phyloP scores from a whole-genome alignment of 768 basidiomycete genomes.

The Exidia glandulosa region DNA sequence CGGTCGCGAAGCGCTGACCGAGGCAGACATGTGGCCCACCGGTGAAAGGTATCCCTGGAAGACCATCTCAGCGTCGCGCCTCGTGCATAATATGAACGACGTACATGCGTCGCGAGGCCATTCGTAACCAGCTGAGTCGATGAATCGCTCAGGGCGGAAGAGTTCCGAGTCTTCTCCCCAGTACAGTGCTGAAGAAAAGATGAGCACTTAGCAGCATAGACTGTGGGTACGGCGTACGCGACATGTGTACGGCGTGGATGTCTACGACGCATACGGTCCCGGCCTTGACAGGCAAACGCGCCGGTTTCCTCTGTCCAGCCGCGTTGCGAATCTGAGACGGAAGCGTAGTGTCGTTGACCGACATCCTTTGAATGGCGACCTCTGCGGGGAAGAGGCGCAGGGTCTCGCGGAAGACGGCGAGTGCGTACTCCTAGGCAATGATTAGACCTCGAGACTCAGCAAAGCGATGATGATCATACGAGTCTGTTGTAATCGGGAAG shows the following conservation, averaged over 20 bases:
- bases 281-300: conserved; percentile 24
- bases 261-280: conserved; percentile 30
- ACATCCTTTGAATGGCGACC: conserved; percentile 25
- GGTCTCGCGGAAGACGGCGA: conserved; percentile 34
- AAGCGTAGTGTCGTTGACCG: conserved; percentile 24
- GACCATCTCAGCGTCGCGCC: background rate
- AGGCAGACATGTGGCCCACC: conserved; percentile 36
- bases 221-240: conserved; percentile 29
- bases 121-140: conserved; percentile 36
- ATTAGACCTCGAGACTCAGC: background rate
- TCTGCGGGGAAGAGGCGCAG: conserved; percentile 32
- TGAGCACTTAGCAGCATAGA: background rate
- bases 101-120: conserved; percentile 44
- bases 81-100: conserved; percentile 5
- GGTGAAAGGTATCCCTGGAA: conserved; percentile 33
- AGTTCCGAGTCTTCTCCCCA: conserved; percentile 36
- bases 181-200: conserved; percentile 25
- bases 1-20: conserved; percentile 36
- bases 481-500: conserved; percentile 20
- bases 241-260: conserved; percentile 32
- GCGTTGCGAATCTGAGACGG: conserved; percentile 17
- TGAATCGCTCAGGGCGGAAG: conserved; percentile 40
- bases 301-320: conserved; percentile 10
- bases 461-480: conserved; percentile 13
- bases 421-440: conserved; percentile 27